A percentile compares a stretch with the other conserved stretches of the same genome.
Conservation (phyloP, 2,329 filamentous ascomycete genomes). For the Hymenoscyphus infarciens region DNA sequence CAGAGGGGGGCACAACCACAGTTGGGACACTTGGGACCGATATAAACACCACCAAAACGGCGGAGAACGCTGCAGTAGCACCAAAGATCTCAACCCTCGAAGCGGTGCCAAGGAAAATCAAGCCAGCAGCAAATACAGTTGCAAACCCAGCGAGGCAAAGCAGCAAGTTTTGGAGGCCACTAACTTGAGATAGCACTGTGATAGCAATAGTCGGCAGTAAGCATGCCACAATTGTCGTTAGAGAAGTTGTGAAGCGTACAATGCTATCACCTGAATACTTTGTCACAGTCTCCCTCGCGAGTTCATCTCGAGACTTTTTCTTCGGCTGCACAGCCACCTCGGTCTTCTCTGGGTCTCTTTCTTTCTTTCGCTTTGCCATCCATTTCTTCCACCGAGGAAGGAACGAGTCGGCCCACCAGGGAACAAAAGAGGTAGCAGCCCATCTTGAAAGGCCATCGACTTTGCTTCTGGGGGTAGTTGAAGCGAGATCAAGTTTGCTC, state of each 20-base stretch:
- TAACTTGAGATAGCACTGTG: conserved; percentile 10
- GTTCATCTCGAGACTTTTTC: background rate
- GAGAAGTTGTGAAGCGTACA: conserved; percentile 7
- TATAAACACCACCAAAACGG: conserved; percentile 8
- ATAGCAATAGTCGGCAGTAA: conserved; percentile 15
- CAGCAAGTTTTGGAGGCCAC: conserved; percentile 5
- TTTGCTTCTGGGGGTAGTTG: background rate
- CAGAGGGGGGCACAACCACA: conserved; percentile 1
- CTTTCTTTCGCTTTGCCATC: background rate
- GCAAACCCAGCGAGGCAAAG: conserved; percentile 13
- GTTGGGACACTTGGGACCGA: background rate
- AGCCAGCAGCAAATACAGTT: conserved; percentile 12
- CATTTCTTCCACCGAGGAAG: background rate
- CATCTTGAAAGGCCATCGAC: conserved; percentile 9
- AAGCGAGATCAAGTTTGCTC: conserved; percentile 7
- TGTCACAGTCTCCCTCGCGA: conserved; percentile 2
- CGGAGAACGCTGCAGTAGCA: conserved; percentile 16
- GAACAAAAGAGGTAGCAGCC: conserved; percentile 7
- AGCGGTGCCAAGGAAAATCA: conserved; percentile 11
- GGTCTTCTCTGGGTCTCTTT: background rate
- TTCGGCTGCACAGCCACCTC: background rate
- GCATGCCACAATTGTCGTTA: conserved; percentile 14
- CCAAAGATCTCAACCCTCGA: conserved; percentile 15
- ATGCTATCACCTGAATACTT: conserved; percentile 8
- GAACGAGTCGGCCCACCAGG: conserved; percentile 7